phyloP scores from a whole-genome alignment of 768 basidiomycete genomes.

The Rhodocollybia butyracea region DNA sequence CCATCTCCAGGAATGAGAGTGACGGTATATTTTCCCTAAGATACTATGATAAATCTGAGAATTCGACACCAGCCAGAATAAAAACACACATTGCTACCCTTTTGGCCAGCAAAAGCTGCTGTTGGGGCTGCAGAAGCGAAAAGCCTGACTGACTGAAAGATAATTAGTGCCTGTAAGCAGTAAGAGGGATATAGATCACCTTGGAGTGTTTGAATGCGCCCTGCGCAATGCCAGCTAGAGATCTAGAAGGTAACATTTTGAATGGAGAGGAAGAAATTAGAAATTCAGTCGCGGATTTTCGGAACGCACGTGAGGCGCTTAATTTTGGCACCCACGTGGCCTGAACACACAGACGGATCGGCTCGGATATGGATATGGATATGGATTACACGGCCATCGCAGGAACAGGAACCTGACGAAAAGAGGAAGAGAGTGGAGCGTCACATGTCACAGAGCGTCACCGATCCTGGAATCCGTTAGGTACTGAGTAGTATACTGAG shows the following conservation, averaged over 20 bases:
- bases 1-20: slow-evolving; percentile 97
- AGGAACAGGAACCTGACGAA: too few relatives aligned
- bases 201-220: slow-evolving; percentile 44
- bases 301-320: too few relatives aligned
- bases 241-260: slow-evolving; percentile 60
- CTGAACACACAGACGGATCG: too few relatives aligned
- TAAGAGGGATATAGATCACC: slow-evolving; percentile 29
- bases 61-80: background rate
- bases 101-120: slow-evolving; percentile 87
- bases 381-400: too few relatives aligned
- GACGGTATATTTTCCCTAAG: slow-evolving; percentile 92
- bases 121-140: slow-evolving; percentile 81
- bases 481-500: too few relatives aligned
- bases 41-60: background rate
- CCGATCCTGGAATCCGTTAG: too few relatives aligned
- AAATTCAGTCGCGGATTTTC: too few relatives aligned
- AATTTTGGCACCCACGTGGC: too few relatives aligned
- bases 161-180: slow-evolving; percentile 9
- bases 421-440: too few relatives aligned
- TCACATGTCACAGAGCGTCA: too few relatives aligned
- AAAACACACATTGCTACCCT: slow-evolving; percentile 74
- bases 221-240: slow-evolving; percentile 54
- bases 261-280: slow-evolving; percentile 3
- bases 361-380: too few relatives aligned
- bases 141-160: slow-evolving; percentile 46